phyloP scores from a whole-genome alignment of 768 basidiomycete species.

The Tricholoma hemisulphureum region DNA sequence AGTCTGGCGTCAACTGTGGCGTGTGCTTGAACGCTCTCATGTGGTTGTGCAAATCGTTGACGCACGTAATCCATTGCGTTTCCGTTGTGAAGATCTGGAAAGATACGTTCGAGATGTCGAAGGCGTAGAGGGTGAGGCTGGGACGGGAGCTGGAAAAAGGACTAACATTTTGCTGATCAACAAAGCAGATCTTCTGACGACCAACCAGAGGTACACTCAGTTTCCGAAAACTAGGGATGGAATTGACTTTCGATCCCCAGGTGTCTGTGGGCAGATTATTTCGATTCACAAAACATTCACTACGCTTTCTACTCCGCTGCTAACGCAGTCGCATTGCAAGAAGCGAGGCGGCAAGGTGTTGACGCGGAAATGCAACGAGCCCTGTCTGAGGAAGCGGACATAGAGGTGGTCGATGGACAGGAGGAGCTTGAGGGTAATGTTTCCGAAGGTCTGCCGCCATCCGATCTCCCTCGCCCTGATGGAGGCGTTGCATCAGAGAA shows the following conservation, averaged over 20 bases:
- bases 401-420: neutral
- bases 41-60: conserved; percentile 96
- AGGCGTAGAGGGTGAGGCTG: conserved; percentile 76
- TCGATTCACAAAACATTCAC: conserved; percentile 67
- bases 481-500: conserved; percentile 16
- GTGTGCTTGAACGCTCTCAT: conserved; percentile 93
- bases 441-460: neutral
- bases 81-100: conserved; percentile 91
- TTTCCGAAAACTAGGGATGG: neutral
- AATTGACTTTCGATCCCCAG: conserved; percentile 38
- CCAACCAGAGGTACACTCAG: conserved; percentile 68
- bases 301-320: conserved; percentile 95
- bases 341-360: conserved; percentile 56
- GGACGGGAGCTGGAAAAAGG: conserved; percentile 71
- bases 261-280: conserved; percentile 87
- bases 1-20: conserved; percentile 98
- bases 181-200: conserved; percentile 90
- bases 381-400: neutral
- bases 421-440: neutral
- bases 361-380: conserved; percentile 24
- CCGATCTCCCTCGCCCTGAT: neutral
- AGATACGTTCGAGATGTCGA: conserved; percentile 83
- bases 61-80: conserved; percentile 88
- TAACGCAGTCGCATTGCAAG: conserved; percentile 81
- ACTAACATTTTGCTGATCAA: conserved; percentile 86